A percentile compares a stretch with the other conserved stretches of the same genome.
Conservation (phyloP, 306 rosid genomes). For the Begonia fuchsioides region DNA sequence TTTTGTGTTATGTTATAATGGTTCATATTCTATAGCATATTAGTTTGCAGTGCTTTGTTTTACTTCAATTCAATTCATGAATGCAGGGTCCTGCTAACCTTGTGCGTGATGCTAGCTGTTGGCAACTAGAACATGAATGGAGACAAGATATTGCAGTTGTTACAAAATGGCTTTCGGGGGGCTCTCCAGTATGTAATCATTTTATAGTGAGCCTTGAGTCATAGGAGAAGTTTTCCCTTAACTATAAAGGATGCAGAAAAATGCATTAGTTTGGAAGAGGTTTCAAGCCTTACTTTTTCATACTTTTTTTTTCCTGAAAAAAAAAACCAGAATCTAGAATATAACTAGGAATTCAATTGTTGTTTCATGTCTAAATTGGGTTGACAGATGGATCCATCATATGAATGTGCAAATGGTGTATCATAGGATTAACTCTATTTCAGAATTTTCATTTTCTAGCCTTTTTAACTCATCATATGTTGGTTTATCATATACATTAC, state of each 20-base stretch:
- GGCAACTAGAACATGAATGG: conserved; percentile 97
- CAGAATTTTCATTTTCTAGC: too few relatives aligned
- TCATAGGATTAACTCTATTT: too few relatives aligned
- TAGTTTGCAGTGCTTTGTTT: background rate
- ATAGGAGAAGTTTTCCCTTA: too few relatives aligned
- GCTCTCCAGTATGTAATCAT: conserved; percentile 60
- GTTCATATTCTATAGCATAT: background rate
- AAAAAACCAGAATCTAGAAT: background rate
- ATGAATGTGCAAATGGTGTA: too few relatives aligned
- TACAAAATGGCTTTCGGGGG: conserved; percentile 97
- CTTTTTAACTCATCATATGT: too few relatives aligned
- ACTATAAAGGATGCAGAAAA: too few relatives aligned
- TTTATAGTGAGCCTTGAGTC: conserved; percentile 1
- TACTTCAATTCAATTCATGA: conserved; percentile 15
- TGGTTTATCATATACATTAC: too few relatives aligned
- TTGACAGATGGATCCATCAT: too few relatives aligned
- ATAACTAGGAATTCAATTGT: background rate
- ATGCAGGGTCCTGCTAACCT: conserved; percentile 76
- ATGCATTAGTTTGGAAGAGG: too few relatives aligned
- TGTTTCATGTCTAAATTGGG: too few relatives aligned
- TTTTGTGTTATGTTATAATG: background rate
- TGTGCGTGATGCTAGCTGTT: conserved; percentile 78
- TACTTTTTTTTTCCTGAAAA: background rate
- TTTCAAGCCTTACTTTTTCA: too few relatives aligned
- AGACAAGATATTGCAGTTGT: conserved; percentile 98